Evolutionary conservation across 495 filamentous ascomycete species (phyloP).

Genomic region (Tirmania nivea): DNA sequence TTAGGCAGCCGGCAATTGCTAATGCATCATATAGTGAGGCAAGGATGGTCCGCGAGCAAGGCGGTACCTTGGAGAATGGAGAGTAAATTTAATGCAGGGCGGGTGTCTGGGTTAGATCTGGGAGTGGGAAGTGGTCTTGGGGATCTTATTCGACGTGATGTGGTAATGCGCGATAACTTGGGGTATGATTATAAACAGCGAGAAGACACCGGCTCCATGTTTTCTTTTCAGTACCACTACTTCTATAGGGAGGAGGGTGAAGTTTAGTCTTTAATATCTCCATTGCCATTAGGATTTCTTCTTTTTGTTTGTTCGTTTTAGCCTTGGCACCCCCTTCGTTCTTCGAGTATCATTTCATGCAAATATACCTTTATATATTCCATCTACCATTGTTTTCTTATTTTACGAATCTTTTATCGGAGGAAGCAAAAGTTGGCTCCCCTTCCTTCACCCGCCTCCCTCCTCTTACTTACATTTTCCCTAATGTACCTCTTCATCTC

Average conservation of each 20-base stretch:
- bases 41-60: slow-evolving; percentile 50
- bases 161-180: background rate
- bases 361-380: slow-evolving; percentile 15
- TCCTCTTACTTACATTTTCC: background rate
- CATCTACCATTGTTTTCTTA: slow-evolving; percentile 1
- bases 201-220: background rate
- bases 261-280: background rate
- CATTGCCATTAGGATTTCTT: background rate
- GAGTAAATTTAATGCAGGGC: slow-evolving; percentile 2
- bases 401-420: slow-evolving; percentile 7
- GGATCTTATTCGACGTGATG: background rate
- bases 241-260: background rate
- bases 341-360: slow-evolving; percentile 10
- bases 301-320: background rate
- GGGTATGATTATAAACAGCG: background rate
- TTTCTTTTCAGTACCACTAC: background rate
- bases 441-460: background rate
- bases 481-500: background rate
- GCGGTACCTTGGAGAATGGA: slow-evolving; percentile 16
- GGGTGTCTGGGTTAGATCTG: slow-evolving; percentile 7
- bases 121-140: background rate
- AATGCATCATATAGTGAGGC: slow-evolving; percentile 28
- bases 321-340: slow-evolving; percentile 3
- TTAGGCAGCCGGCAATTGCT: background rate
- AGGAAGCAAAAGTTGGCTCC: slow-evolving; percentile 6